phyloP scores from a whole-genome alignment of 352 stramenopile genomes.

The Achlya hypogyna region DNA sequence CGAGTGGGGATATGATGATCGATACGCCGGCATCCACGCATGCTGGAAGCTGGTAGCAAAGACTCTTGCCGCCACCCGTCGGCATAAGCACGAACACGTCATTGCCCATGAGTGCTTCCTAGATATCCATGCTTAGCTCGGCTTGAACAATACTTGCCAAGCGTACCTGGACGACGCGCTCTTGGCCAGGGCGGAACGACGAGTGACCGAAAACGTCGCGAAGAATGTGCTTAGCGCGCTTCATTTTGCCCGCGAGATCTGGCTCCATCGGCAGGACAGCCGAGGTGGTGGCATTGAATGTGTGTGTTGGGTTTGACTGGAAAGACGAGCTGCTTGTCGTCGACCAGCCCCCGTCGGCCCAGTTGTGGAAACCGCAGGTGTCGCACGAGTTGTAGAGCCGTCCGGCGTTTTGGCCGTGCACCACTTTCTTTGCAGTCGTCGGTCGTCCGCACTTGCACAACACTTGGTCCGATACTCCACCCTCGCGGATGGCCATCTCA shows the following conservation, averaged over 20 bases:
- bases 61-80: conserved; percentile 96
- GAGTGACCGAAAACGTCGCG: conserved; percentile 93
- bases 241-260: conserved; percentile 39
- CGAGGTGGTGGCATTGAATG: conserved; percentile 1
- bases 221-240: conserved; percentile 56
- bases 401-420: conserved; percentile 56
- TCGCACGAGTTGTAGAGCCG: conserved; percentile 61
- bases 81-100: conserved; percentile 99
- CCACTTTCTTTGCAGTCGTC: conserved; percentile 46
- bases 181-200: conserved; percentile 92
- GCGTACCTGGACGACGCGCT: conserved; percentile 86
- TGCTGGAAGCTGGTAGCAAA: conserved; percentile 96
- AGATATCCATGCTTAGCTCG: conserved; percentile 1
- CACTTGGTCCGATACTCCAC: neutral
- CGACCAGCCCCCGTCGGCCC: conserved; percentile 34
- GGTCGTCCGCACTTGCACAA: conserved; percentile 51
- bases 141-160: conserved; percentile 17
- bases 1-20: conserved; percentile 96
- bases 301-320: neutral
- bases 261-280: neutral
- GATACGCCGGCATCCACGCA: conserved; percentile 87
- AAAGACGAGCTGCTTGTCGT: neutral
- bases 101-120: conserved; percentile 78
- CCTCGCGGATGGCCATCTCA: neutral
- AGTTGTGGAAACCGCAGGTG: conserved; percentile 70